Base-by-base conservation (phyloP, 306 rosid species). In the Pueraria montana region DNA sequence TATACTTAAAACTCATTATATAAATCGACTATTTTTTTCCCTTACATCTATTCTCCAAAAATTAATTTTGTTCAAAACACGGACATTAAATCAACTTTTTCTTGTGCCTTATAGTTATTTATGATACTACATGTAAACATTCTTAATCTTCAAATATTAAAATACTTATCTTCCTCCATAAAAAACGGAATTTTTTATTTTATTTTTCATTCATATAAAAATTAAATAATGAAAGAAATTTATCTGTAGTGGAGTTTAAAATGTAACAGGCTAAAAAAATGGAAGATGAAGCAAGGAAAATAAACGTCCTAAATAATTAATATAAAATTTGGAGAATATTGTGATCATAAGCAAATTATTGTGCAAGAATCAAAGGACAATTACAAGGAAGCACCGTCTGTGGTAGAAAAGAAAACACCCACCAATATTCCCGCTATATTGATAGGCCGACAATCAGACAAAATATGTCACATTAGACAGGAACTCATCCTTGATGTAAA, bases 401-500 rank as follows among this genome's bases (percentile, higher is more conserved):
- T 26, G 38, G 10, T 23, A 78, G n/a, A 80, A 38, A 34, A 58
- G 64, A 66, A 77, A 91, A 91, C 89, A 89, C 20, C 80, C 65
- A 62, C 90, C 98, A 91, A 91, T 94, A 94, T 94, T 94, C 98
- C 93, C 96, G 98, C 86, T 89, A 87, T 81, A 42, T 88, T 94
- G 98, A 86, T 90, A 92, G 98, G 97, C 91, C 92, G 94, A 92
- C 98, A 92, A 85, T 85, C 50, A 76, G 96, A 88, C 98, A 94
- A 87, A 92, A 85, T 89, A 83, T 92, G 98, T 92, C 96, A 90
- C 91, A 77, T 62, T 66, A 80, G 87, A 86, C 90, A 83, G n/a
- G 30, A 72, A 81, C 87, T 87, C 89, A 84, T 77, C 84, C 77
- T 86, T 85, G 0, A 32, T 74, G 62, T 77, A 2, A 50, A 74